These are phyloP conservation scores for Aspergillus sclerotialis DNA, from an alignment of 2,329 filamentous ascomycete species.

Conservation along the genomic window DNA sequence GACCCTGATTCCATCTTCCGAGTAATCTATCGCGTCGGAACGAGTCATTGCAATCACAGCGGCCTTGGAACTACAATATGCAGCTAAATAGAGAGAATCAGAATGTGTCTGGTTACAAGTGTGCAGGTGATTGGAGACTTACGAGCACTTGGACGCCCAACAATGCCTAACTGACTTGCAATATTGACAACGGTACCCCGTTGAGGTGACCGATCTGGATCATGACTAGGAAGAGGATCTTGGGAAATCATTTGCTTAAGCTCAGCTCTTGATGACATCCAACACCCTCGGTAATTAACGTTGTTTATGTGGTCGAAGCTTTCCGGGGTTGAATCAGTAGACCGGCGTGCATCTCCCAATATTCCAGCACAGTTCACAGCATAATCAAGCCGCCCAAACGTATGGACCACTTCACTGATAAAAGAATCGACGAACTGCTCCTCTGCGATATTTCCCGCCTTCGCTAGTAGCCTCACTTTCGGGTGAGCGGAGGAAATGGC, in stretches of 20 bases:
- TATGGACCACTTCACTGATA: conserved; percentile 15
- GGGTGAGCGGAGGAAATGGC: conserved; percentile 27
- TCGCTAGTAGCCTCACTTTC: conserved; percentile 23
- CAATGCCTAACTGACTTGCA: conserved; percentile 47
- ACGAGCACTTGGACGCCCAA: conserved; percentile 41
- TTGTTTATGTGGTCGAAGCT: conserved; percentile 49
- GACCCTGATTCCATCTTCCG: conserved; percentile 27
- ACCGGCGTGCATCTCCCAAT: conserved; percentile 17
- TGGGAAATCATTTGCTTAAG: conserved; percentile 43
- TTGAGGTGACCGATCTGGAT: conserved; percentile 26
- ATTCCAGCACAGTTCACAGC: conserved; percentile 52
- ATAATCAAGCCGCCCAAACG: conserved; percentile 49
- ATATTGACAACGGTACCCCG: conserved; percentile 47
- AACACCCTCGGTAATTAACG: conserved; percentile 50
- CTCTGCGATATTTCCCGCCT: conserved; percentile 43
- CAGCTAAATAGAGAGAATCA: conserved; percentile 27
- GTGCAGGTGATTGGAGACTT: conserved; percentile 13
- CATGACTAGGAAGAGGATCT: conserved; percentile 35
- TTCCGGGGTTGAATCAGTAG: conserved; percentile 39
- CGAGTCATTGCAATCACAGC: conserved; percentile 53
- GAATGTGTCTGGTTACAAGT: background rate
- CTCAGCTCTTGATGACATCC: conserved; percentile 41
- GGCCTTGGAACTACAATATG: conserved; percentile 53
- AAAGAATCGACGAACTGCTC: conserved; percentile 39
- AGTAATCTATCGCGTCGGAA: conserved; percentile 52